Evolutionary conservation across 805 yeast genomes (phyloP), one percentile per base, ranked within the genome.

Genomic region (Myxozyma udenii): DNA sequence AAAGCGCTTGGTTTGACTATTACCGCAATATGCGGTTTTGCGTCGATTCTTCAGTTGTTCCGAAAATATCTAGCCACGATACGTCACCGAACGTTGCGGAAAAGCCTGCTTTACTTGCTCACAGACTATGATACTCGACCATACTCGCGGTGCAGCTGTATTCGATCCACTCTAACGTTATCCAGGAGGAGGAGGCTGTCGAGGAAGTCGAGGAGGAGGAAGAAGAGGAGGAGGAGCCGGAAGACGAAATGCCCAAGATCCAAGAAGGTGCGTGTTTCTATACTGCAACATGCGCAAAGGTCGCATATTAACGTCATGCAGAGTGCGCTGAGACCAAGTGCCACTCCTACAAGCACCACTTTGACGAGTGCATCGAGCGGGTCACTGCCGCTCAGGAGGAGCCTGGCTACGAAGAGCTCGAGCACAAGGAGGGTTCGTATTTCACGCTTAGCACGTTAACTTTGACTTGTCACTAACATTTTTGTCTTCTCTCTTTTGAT

Each of bases 361-460:
- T 84, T 74, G 83, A 85, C 58, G 96, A 90, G 74, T 91, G 98
- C 79, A 83, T 83, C 54, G 97, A 87, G 74, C 88, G 97, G 77
- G 98, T 91, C 61, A 82, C 93, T 61, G 80, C 83, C 70, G 95
- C 83, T 64, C 79, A 77, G 76, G 87, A 89, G 74, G 90, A 87
- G 67, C 85, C 79, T 62, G 95, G 76, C 63, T 90, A 91, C 70
- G 96, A 73, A 25, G 83, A 85, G 53, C 79, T 78, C 65, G 82
- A 77, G 9, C 78, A 87, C 78, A 91, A 91, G 75, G 98, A 91
- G 77, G 55, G 60, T 60, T 39, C 12, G 58, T 42, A 28, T 9
- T 14, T 28, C n/a, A n/a, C n/a, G n/a, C n/a, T n/a, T n/a, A n/a
- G 6, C n/a, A 12, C 16, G 18, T 36, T n/a, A 23, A n/a, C 18